Evolutionary conservation across 164 flowering plant species (phyloP), one percentile per base, ranked within the genome.

Genomic region (Tinospora cordifolia): DNA sequence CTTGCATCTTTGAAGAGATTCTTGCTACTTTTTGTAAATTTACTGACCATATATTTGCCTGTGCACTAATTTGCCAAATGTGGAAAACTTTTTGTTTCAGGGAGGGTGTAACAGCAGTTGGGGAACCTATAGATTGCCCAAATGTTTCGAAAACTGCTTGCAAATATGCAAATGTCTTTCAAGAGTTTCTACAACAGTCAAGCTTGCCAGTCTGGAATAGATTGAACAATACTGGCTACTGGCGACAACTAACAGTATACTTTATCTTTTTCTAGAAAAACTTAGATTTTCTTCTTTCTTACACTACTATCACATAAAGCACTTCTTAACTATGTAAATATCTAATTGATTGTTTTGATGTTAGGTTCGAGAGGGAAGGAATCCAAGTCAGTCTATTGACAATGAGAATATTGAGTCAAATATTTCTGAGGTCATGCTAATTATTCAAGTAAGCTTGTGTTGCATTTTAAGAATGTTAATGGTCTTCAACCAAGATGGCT

Each of bases 71-170:
- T 54, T 22, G 65, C 66, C 57, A 17, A 65, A 58, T 64, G 36
- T 25, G 3, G 39, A 65, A 14, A 66, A 39, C 7, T 15, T 51
- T 78, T 38, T 59, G n/a, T 77, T 79, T 74, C 83, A 94, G 98
- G 89, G 98, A 88, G 74, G 99, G 98, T 68, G 91, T 92, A 64
- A 92, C 92, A 59, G 96, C 98, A 63, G 93, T 94, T 76, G 88
- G 88, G 78, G 97, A 89, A 75, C 96, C 99, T 62, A 72, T 75
- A 41, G 85, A 87, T 77, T 94, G 99, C 76, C 99, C 88, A 39
- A 90, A 94, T 84, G 90, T 94, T 75, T 94, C 97, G 26, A 75
- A 36, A 63, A 83, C 89, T 78, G 82, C 93, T 71, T 82, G 88
- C 83, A 83, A 79, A 73, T 90, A 82, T 82, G 96, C 99, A 71